Conservation (phyloP, 139 green algal genomes). For the Chlorella sp. region DNA sequence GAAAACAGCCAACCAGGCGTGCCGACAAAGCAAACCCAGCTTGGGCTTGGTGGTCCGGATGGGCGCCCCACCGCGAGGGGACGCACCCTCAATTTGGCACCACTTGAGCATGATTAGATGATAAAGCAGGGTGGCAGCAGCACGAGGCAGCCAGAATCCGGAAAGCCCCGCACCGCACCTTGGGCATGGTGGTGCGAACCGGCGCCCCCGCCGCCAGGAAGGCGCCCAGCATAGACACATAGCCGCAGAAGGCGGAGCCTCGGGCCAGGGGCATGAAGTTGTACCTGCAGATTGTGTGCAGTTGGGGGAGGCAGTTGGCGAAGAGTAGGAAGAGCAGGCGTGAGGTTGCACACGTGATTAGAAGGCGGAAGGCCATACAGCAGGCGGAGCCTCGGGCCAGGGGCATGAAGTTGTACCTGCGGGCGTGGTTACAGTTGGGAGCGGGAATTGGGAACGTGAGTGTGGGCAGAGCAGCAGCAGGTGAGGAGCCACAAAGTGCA, state of each 20-base stretch:
- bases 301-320: no score
- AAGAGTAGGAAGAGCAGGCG: background rate
- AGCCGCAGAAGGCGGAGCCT: conserved; percentile 86
- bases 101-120: no score
- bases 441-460: background rate
- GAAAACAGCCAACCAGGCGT: no score
- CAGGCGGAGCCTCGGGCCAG: conserved; percentile 88
- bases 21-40: no score
- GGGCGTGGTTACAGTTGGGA: background rate
- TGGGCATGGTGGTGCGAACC: conserved; percentile 76
- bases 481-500: no score
- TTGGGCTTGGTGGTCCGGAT: no score
- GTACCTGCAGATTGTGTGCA: conserved; percentile 61
- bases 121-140: no score
- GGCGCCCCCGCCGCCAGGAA: conserved; percentile 87
- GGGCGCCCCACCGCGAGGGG: background rate
- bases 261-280: conserved; percentile 97
- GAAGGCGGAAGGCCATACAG: no score
- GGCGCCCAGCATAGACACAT: conserved; percentile 82
- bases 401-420: conserved; percentile 97
- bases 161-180: no score
- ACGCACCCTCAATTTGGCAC: background rate
- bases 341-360: no score
- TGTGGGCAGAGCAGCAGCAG: background rate
- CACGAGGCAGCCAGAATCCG: no score